Base-by-base conservation (phyloP, 2,329 filamentous ascomycete genomes). In the Tetracladium maxilliforme region DNA sequence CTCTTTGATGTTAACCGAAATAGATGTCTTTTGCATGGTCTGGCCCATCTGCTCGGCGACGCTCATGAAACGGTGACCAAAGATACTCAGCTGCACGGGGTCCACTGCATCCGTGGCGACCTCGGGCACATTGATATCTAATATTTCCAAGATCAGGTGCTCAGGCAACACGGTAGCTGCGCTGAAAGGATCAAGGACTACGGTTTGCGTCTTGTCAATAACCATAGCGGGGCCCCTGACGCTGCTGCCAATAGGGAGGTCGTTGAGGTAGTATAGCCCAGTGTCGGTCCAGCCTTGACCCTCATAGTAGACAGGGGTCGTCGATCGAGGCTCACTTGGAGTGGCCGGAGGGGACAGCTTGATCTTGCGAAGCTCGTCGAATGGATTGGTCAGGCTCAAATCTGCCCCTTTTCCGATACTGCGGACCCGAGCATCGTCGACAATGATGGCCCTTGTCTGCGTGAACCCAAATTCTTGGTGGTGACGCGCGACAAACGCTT, bases 41-140 rank as follows among this genome's bases (percentile, higher is more conserved):
- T 68, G 55, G 3, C 70, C 70, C 70, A 76, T 75, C 37, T 76
- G 70, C 41, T 76, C 70, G 3, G 70, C 70, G 35, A 76, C 72
- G 4, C 67, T 65, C 70, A 76, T 76, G 47, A 76, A 76, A 7
- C 70, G 60, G 42, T 75, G 69, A 2, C 65, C 66, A 38, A 76
- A 76, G 27, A 76, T 69, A 33, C 61, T 68, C 2, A 76, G 51
- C 41, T 71, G 54, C 35, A 76, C 70, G 0, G 69, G 70, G 39
- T 75, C 67, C 3, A 74, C 63, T 28, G 60, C 54, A 22, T 60
- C 58, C 2, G 42, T 43, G 11, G 15, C 26, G 6, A 24, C 23
- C 18, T 9, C 18, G 9, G 9, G 9, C 18, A 53, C 19, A 53
- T 44, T 7, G 40, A 38, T 39, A 56, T 23, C 21, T 9, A 19